A percentile compares a stretch with the other conserved stretches of the same genome.
Conservation (phyloP, 129 eudicot genomes). For the Lactuca sativa region DNA sequence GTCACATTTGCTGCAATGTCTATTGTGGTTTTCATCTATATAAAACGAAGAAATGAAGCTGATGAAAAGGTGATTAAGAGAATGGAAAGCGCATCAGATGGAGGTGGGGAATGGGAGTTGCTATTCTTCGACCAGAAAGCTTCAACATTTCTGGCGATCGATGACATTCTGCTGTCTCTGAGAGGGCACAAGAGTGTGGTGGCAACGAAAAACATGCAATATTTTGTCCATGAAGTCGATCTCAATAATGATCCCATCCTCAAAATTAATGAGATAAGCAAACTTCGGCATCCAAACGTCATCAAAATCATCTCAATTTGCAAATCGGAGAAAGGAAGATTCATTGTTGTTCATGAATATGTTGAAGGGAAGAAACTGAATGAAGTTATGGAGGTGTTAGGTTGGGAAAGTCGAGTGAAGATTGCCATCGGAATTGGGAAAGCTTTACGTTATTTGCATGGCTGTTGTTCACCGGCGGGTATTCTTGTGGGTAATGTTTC, state of each 20-base stretch:
- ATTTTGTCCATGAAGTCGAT: conserved; percentile 33
- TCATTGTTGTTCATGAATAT: conserved; percentile 54
- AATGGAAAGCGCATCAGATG: conserved; percentile 36
- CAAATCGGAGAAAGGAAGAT: conserved; percentile 49
- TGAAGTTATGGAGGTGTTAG: conserved; percentile 43
- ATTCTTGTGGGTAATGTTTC: conserved; percentile 52
- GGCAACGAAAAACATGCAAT: conserved; percentile 34
- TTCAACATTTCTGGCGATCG: conserved; percentile 30
- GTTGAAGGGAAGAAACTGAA: conserved; percentile 60
- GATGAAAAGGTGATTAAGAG: conserved; percentile 21
- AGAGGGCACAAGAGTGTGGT: conserved; percentile 37
- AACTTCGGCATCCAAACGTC: conserved; percentile 54
- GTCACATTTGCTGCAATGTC: conserved; percentile 25
- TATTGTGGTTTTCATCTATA: conserved; percentile 26
- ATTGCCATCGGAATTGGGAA: conserved; percentile 59
- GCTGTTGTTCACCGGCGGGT: conserved; percentile 34
- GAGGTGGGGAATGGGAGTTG: conserved; percentile 66
- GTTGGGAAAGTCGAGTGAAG: conserved; percentile 56
- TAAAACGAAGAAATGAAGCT: conserved; percentile 25
- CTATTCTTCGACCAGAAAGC: conserved; percentile 38
- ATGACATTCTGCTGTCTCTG: conserved; percentile 40
- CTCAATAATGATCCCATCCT: conserved; percentile 10
- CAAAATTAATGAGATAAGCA: conserved; percentile 37
- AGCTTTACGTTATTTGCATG: conserved; percentile 63
- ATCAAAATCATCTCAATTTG: conserved; percentile 48